Percentiles rank a stretch among this genome's conserved stretches.
These are phyloP conservation scores for Puccinia novopanici DNA, from an alignment of 1,284 basidiomycete genomes.

Conservation along the genomic window DNA sequence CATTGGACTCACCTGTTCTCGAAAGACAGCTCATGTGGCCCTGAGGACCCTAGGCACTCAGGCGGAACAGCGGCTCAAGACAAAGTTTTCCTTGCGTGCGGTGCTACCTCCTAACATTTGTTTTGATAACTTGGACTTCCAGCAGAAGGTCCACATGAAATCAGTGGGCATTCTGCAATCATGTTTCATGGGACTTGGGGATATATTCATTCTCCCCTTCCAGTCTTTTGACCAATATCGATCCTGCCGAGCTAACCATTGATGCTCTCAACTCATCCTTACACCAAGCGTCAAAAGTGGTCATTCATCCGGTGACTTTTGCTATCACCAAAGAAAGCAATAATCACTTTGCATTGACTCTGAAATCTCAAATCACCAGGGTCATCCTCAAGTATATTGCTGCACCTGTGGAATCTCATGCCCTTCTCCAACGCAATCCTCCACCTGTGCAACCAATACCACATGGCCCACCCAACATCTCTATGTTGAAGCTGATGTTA, in stretches of 20 bases:
- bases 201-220: not conserved
- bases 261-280: not conserved
- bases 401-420: not conserved
- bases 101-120: not conserved
- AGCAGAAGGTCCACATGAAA: not conserved
- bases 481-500: constrained; percentile 15
- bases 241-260: not conserved
- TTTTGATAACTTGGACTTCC: no score
- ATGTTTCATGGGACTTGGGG: constrained; percentile 24
- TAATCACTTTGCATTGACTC: not conserved
- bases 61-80: not conserved
- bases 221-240: not conserved
- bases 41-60: not conserved
- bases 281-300: no score
- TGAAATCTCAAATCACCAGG: not conserved
- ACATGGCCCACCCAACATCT: not conserved
- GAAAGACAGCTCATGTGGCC: not conserved
- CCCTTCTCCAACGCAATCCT: not conserved
- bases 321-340: no score
- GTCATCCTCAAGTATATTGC: constrained; percentile 1
- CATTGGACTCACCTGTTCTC: not conserved
- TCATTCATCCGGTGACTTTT: not conserved
- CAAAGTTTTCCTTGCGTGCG: not conserved
- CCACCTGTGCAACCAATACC: not conserved
- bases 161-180: not conserved